Percentiles rank a stretch among this genome's conserved stretches.
These are phyloP conservation scores for Penicillium herquei DNA, from an alignment of 495 filamentous ascomycete genomes.

Conservation along the genomic window DNA sequence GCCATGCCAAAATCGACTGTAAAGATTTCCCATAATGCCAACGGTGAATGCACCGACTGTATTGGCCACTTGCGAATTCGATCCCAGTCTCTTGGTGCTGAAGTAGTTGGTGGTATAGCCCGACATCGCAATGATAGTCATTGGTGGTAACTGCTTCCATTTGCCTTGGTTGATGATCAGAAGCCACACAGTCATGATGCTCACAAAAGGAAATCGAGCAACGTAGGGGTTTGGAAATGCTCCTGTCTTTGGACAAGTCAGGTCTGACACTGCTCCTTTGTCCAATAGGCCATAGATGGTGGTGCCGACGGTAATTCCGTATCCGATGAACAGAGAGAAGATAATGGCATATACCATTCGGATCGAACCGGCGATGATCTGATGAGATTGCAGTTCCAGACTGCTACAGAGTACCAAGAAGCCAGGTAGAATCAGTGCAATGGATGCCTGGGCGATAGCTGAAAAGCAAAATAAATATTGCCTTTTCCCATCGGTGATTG, in stretches of 20 bases:
- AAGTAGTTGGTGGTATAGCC: conserved; percentile 86
- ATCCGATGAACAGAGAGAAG: conserved; percentile 88
- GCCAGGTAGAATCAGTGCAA: conserved; percentile 86
- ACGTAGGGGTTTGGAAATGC: conserved; percentile 32
- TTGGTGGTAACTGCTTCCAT: conserved; percentile 82
- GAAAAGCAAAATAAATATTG: conserved; percentile 81
- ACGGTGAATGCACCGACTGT: conserved; percentile 80
- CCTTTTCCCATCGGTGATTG: conserved; percentile 33
- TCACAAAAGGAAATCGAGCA: conserved; percentile 49
- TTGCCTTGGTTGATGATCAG: conserved; percentile 85
- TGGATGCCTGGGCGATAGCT: conserved; percentile 83
- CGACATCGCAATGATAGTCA: conserved; percentile 71
- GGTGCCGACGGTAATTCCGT: conserved; percentile 89
- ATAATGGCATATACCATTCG: conserved; percentile 94
- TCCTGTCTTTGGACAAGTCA: conserved; percentile 55
- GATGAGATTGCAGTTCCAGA: conserved; percentile 79
- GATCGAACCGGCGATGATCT: conserved; percentile 86
- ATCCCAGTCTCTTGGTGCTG: conserved; percentile 63
- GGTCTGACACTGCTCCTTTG: conserved; percentile 63
- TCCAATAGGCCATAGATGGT: conserved; percentile 83
- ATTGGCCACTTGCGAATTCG: conserved; percentile 76
- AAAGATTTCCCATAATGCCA: conserved; percentile 79
- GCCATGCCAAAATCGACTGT: conserved; percentile 74
- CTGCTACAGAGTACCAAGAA: conserved; percentile 78
- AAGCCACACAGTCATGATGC: conserved; percentile 57